Evolutionary conservation across 1,139 yeast genomes (phyloP).

Genomic region (Diutina mesorugosa): DNA sequence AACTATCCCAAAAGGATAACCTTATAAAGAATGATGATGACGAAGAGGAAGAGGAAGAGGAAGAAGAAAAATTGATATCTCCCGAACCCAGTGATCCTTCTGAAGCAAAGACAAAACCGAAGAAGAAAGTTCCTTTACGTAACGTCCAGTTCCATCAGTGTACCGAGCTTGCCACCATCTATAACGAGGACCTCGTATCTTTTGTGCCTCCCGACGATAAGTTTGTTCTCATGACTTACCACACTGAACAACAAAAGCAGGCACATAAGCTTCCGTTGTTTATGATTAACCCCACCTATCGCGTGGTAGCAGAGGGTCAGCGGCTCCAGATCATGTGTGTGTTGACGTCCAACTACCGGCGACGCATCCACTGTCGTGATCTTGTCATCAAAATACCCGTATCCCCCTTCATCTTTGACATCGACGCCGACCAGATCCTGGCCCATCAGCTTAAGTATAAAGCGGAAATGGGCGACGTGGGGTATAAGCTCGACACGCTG

Average conservation of each 20-base stretch:
- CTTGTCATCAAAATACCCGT: conserved; percentile 22
- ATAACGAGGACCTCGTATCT: conserved; percentile 24
- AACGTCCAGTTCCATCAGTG: conserved; percentile 37
- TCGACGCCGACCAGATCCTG: conserved; percentile 11
- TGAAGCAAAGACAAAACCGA: not conserved
- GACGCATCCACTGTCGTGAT: conserved; percentile 21
- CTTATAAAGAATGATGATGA: not conserved
- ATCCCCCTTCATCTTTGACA: conserved; percentile 19
- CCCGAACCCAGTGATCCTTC: not conserved
- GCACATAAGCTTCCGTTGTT: conserved; percentile 23
- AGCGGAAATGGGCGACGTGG: conserved; percentile 29
- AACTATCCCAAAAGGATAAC: not conserved
- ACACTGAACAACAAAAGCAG: conserved; percentile 27
- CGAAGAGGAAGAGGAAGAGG: conserved; percentile 5
- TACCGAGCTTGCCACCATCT: conserved; percentile 25
- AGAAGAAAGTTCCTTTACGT: conserved; percentile 15
- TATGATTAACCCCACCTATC: conserved; percentile 23
- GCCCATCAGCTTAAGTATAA: conserved; percentile 19
- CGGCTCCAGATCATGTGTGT: conserved; percentile 25
- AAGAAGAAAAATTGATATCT: conserved; percentile 1
- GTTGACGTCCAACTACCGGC: conserved; percentile 21
- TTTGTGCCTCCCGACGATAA: conserved; percentile 36
- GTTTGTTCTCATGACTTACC: conserved; percentile 26
- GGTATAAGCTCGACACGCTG: conserved; percentile 30
- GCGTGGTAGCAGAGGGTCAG: conserved; percentile 11